Base-by-base conservation (phyloP, 2,329 filamentous ascomycete genomes). In the Parastagonospora nodorum region DNA sequence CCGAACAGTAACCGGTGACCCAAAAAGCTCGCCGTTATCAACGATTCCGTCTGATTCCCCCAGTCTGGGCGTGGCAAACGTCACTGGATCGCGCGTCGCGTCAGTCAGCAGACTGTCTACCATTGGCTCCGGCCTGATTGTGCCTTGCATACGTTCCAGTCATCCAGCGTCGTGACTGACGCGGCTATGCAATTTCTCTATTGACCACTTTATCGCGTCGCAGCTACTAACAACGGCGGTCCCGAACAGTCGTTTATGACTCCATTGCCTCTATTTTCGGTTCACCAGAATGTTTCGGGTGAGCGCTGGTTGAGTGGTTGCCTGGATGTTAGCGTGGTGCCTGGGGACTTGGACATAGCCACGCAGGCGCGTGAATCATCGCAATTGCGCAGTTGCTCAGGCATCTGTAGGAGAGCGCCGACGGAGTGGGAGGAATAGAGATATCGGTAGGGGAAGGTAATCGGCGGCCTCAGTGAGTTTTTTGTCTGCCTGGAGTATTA, bases 401-500 rank as follows among this genome's bases (percentile, higher is more conserved):
- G 68, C 68, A 69, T 49, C 50, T 48, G 48, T 66, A 64, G 65
- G 61, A 66, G 61, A 24, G 58, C 52, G 56, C 65, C 63, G 65
- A 63, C 42, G 53, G 45, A 8, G 4, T 36, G 28, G 42, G 38
- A 24, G 36, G 41, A 59, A 58, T 45, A 64, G 58, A 39, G 19
- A 15, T 12, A 12, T 64, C 61, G 62, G 61, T 41, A 30, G 42
- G 43, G 39, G 42, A 48, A 46, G 39, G 32, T 28, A 11, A 54
- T 49, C 46, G 56, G 52, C 66, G 67, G 68, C 67, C 68, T 71
- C 67, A 68, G 61, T 24, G 19, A 24, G 60, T 54, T 31, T 30
- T 10, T 7, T 55, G 56, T 64, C 61, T 70, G 67, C 66, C 66
- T 70, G 57, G 62, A 51, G 48, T 69, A 70, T 70, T 16, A 69